Conservation (phyloP, 805 yeast genomes). For the Kazachstania africana region DNA sequence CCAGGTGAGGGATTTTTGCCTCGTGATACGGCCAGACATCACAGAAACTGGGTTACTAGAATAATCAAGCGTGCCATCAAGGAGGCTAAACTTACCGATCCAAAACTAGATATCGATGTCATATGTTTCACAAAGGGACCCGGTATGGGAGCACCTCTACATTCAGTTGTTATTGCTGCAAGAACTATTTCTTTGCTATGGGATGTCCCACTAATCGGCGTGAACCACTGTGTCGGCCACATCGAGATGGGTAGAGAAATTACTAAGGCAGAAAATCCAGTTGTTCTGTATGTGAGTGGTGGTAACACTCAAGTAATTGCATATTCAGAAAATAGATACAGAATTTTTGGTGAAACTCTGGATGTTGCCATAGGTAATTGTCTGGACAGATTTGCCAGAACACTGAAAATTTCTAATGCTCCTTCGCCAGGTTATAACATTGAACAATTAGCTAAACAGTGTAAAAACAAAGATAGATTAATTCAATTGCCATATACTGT, state of each 20-base stretch:
- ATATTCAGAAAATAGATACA: slow-evolving; percentile 80
- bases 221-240: slow-evolving; percentile 95
- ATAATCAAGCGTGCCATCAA: slow-evolving; percentile 53
- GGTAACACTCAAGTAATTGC: slow-evolving; percentile 98
- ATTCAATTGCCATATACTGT: slow-evolving; percentile 90
- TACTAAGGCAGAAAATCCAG: slow-evolving; percentile 96
- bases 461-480: slow-evolving; percentile 32
- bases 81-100: slow-evolving; percentile 41
- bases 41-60: slow-evolving; percentile 86
- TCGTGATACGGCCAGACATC: slow-evolving; percentile 93
- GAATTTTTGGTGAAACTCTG: slow-evolving; percentile 98
- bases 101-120: slow-evolving; percentile 47
- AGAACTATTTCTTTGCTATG: slow-evolving; percentile 72
- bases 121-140: slow-evolving; percentile 97
- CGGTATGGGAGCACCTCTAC: slow-evolving; percentile 98
- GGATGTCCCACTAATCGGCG: slow-evolving; percentile 82
- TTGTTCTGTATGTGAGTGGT: slow-evolving; percentile 92
- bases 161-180: slow-evolving; percentile 86
- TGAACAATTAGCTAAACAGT: slow-evolving; percentile 79
- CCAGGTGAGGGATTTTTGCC: slow-evolving; percentile 98
- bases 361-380: slow-evolving; percentile 98
- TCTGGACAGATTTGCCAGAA: slow-evolving; percentile 89
- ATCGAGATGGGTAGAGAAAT: slow-evolving; percentile 99
- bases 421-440: slow-evolving; percentile 98
- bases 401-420: slow-evolving; percentile 74